Conservation (phyloP, 495 filamentous ascomycete genomes). For the Trichoderma virens region DNA sequence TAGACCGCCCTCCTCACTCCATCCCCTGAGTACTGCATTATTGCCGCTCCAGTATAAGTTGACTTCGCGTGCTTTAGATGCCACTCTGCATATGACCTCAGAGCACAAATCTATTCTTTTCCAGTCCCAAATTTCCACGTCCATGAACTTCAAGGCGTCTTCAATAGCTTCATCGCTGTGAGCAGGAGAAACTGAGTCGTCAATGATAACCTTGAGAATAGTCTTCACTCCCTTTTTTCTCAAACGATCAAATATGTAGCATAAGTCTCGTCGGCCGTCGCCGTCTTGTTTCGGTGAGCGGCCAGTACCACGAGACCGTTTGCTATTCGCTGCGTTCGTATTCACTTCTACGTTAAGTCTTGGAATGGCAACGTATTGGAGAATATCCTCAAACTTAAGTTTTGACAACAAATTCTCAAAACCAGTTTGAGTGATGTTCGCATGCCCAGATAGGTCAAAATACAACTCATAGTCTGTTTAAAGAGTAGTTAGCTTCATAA, state of each 20-base stretch:
- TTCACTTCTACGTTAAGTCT: conserved; percentile 16
- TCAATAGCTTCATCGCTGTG: conserved; percentile 33
- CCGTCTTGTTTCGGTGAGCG: conserved; percentile 15
- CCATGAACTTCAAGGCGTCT: conserved; percentile 20
- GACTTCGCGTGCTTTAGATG: conserved; percentile 21
- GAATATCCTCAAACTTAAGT: conserved; percentile 25
- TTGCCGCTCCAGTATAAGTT: conserved; percentile 29
- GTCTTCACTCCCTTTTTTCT: conserved; percentile 18
- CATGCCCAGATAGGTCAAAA: conserved; percentile 20
- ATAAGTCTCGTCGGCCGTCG: conserved; percentile 20
- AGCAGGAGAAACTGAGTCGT: conserved; percentile 18
- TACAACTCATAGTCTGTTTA: conserved; percentile 17
- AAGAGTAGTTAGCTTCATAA: neutral
- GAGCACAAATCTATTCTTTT: conserved; percentile 28
- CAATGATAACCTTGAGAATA: conserved; percentile 27
- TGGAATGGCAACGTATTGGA: conserved; percentile 27
- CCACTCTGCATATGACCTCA: conserved; percentile 24
- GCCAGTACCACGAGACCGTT: neutral
- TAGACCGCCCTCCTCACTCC: conserved; percentile 18
- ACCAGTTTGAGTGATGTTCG: conserved; percentile 15
- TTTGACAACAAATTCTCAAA: conserved; percentile 17
- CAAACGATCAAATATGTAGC: conserved; percentile 20
- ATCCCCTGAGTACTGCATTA: conserved; percentile 22
- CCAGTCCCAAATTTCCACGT: conserved; percentile 32
- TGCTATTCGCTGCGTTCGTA: conserved; percentile 11